These are phyloP conservation scores for Bifiguratus adelaidae DNA, from an alignment of 192 early-diverging fungal species.

Conservation along the genomic window DNA sequence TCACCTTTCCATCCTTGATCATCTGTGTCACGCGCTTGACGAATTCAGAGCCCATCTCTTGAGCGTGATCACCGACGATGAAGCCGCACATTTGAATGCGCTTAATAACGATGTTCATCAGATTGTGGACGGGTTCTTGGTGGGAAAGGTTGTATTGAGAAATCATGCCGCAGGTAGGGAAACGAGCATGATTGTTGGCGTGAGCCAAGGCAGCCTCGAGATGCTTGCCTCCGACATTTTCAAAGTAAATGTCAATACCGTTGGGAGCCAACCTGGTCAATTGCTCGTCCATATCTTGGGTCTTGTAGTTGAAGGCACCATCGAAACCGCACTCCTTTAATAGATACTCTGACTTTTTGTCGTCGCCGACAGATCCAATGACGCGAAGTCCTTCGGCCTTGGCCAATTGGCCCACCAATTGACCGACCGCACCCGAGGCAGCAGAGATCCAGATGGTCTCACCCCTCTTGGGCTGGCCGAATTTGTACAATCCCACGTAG, in stretches of 20 bases:
- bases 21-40: constrained; percentile 39
- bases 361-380: constrained; percentile 72
- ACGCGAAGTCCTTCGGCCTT: constrained; percentile 69
- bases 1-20: constrained; percentile 51
- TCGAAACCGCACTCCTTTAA: constrained; percentile 61
- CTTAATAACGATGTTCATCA: constrained; percentile 39
- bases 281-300: constrained; percentile 28
- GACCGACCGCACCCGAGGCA: constrained; percentile 73
- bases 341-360: constrained; percentile 72
- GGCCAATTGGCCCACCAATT: constrained; percentile 66
- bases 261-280: constrained; percentile 56
- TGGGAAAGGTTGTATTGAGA: constrained; percentile 50
- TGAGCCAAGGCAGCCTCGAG: constrained; percentile 58
- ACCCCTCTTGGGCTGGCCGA: constrained; percentile 65
- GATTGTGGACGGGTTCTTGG: constrained; percentile 42
- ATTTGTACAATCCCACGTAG: constrained; percentile 46
- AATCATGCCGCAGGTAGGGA: constrained; percentile 68
- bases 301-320: constrained; percentile 92
- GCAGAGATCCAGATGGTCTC: constrained; percentile 79
- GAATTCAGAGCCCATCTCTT: constrained; percentile 37
- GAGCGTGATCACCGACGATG: constrained; percentile 37
- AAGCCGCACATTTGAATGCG: constrained; percentile 55
- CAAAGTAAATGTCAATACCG: constrained; percentile 84
- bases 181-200: constrained; percentile 54
- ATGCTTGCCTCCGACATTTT: constrained; percentile 74